Evolutionary conservation across 768 basidiomycete species (phyloP).

Genomic region (Lactarius tabidus): DNA sequence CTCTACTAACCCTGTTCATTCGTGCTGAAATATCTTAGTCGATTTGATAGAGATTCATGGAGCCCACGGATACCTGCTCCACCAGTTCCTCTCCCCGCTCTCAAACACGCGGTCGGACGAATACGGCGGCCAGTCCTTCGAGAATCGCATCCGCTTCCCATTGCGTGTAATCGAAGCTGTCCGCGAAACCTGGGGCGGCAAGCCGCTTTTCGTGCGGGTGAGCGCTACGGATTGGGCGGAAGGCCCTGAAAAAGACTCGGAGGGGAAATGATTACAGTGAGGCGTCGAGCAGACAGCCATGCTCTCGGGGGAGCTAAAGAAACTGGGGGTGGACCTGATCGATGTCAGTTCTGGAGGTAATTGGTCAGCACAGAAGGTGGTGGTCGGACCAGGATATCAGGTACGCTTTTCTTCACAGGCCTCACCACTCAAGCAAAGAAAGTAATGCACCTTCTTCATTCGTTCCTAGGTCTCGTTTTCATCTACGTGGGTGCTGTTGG

Average conservation of each 20-base stretch:
- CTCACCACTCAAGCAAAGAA: not conserved
- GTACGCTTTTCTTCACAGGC: slow-evolving; percentile 31
- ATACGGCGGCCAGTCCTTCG: slow-evolving; percentile 64
- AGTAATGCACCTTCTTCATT: not conserved
- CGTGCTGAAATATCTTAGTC: slow-evolving; percentile 34
- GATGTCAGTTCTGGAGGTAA: slow-evolving; percentile 49
- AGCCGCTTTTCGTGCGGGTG: slow-evolving; percentile 66
- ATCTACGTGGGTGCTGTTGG: slow-evolving; percentile 64
- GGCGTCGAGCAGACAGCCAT: slow-evolving; percentile 73
- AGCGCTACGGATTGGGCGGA: slow-evolving; percentile 54
- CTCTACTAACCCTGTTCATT: slow-evolving; percentile 17
- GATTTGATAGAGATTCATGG: slow-evolving; percentile 71
- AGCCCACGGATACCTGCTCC: slow-evolving; percentile 67
- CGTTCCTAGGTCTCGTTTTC: slow-evolving; percentile 60
- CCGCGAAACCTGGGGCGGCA: slow-evolving; percentile 54
- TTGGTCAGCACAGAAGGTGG: slow-evolving; percentile 53
- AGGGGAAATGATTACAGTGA: slow-evolving; percentile 63
- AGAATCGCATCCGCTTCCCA: slow-evolving; percentile 68
- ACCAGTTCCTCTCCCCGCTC: slow-evolving; percentile 67
- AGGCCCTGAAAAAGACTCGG: slow-evolving; percentile 47
- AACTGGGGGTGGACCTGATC: slow-evolving; percentile 70
- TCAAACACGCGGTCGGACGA: slow-evolving; percentile 67
- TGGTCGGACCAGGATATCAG: slow-evolving; percentile 56
- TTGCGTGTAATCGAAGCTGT: slow-evolving; percentile 51
- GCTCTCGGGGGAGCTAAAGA: slow-evolving; percentile 50